A percentile compares a stretch with the other conserved stretches of the same genome.
These are phyloP conservation scores for Castanea sativa DNA, from an alignment of 306 rosid species.

Conservation along the genomic window DNA sequence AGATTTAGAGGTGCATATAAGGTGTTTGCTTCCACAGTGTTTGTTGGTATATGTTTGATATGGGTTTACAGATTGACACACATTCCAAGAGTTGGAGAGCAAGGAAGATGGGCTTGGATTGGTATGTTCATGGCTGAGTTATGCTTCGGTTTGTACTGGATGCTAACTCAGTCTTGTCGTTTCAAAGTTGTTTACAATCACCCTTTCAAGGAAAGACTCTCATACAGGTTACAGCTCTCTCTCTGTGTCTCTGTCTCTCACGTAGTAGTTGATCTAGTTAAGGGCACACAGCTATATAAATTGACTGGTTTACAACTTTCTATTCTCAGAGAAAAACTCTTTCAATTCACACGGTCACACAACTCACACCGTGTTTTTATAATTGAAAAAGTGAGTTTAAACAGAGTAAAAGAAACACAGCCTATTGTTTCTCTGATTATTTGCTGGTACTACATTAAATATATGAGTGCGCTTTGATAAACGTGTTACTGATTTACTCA, in stretches of 20 bases:
- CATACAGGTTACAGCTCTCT: slow-evolving; percentile 30
- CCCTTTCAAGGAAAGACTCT: slow-evolving; percentile 46
- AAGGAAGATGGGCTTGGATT: slow-evolving; percentile 37
- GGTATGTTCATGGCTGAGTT: slow-evolving; percentile 32
- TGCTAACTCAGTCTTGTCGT: slow-evolving; percentile 53
- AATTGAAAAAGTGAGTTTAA: too few species aligned
- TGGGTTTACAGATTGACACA: slow-evolving; percentile 47
- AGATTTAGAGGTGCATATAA: slow-evolving; percentile 23
- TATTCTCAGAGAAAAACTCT: too few species aligned
- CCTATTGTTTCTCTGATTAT: too few species aligned
- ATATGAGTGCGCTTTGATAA: too few species aligned
- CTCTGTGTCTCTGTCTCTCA: background rate
- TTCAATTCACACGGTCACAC: too few species aligned
- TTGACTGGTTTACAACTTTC: too few species aligned
- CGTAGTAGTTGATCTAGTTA: too few species aligned
- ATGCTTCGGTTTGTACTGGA: slow-evolving; percentile 58
- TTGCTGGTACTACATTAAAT: too few species aligned
- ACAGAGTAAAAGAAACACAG: too few species aligned
- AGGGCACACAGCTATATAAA: too few species aligned
- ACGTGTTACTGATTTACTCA: too few species aligned
- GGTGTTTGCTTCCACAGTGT: slow-evolving; percentile 35
- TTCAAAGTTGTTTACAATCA: slow-evolving; percentile 30
- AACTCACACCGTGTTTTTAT: too few species aligned
- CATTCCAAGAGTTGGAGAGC: slow-evolving; percentile 1
- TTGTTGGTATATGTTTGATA: slow-evolving; percentile 31